Evolutionary conservation across 73 alveolate species (phyloP).

Genomic region (Durusdinium trenchii): DNA sequence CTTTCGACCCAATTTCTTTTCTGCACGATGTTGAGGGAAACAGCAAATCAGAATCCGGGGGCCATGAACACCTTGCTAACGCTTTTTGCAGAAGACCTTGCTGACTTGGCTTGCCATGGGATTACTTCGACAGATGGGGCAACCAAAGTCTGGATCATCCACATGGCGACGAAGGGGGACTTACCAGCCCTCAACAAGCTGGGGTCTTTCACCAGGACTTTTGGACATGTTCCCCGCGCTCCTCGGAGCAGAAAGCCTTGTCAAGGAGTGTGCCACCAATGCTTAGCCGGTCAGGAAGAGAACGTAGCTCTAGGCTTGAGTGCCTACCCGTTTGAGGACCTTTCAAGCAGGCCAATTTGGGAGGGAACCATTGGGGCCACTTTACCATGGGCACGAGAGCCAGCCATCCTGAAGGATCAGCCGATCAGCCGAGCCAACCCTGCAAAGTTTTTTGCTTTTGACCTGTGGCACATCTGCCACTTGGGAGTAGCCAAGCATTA

Average conservation of each 20-base stretch:
- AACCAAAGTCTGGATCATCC: neutral
- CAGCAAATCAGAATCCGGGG: neutral
- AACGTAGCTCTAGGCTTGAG: neutral
- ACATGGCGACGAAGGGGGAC: constrained; percentile 12
- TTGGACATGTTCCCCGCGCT: neutral
- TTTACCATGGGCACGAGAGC: neutral
- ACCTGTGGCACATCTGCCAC: constrained; percentile 21
- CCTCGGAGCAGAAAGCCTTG: neutral
- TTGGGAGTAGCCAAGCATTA: neutral
- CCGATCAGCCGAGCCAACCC: neutral
- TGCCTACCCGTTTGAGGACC: constrained; percentile 6
- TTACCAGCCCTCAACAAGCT: constrained; percentile 26
- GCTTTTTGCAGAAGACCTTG: neutral
- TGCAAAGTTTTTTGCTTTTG: neutral
- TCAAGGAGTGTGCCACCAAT: neutral
- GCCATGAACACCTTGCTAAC: neutral
- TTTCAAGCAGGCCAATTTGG: neutral
- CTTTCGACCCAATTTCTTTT: neutral
- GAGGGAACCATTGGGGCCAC: neutral
- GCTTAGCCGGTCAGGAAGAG: constrained; percentile 22
- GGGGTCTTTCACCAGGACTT: neutral
- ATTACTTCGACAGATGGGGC: neutral
- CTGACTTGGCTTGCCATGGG: neutral
- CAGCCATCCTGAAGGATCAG: neutral
- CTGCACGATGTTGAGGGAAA: neutral